Percentiles rank a stretch among this genome's conserved stretches.
Evolutionary conservation across 2,329 filamentous ascomycete species (phyloP).

Genomic region (Epichloe coenophiala): DNA sequence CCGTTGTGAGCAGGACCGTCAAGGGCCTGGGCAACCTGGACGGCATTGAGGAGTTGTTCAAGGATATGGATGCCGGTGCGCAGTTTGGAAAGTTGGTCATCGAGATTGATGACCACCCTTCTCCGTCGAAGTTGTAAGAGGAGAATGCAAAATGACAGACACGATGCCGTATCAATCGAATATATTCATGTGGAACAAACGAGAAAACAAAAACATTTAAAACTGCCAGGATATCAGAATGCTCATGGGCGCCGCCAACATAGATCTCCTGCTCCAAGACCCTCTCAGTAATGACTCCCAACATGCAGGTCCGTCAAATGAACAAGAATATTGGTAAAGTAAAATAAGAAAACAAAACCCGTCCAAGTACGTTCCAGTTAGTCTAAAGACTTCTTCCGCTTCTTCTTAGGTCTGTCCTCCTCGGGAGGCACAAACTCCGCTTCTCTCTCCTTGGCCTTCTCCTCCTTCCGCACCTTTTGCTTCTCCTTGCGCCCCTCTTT

Average conservation of each 20-base stretch:
- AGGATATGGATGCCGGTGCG: slow-evolving; percentile 70
- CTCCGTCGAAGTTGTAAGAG: slow-evolving; percentile 26
- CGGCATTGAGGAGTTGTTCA: slow-evolving; percentile 72
- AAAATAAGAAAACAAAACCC: neutral
- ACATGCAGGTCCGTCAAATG: neutral
- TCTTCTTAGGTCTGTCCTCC: slow-evolving; percentile 54
- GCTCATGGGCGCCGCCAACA: slow-evolving; percentile 2
- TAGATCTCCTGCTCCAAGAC: neutral
- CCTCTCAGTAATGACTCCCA: neutral
- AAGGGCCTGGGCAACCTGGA: slow-evolving; percentile 61
- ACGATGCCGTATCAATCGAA: neutral
- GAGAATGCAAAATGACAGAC: neutral
- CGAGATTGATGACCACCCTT: slow-evolving; percentile 37
- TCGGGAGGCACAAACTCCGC: slow-evolving; percentile 79
- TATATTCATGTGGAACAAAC: too few species aligned
- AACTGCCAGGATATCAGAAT: slow-evolving; percentile 8
- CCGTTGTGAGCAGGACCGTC: slow-evolving; percentile 63
- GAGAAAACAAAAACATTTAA: slow-evolving; percentile 4
- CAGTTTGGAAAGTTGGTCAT: slow-evolving; percentile 94
- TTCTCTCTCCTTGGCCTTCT: slow-evolving; percentile 74
- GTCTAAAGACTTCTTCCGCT: slow-evolving; percentile 41
- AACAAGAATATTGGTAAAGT: neutral
- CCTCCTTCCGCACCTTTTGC: slow-evolving; percentile 76
- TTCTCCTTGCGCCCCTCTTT: slow-evolving; percentile 72
- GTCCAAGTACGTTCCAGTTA: slow-evolving; percentile 6